phyloP scores from a whole-genome alignment of 768 basidiomycete genomes.

The Pleurotus sapidus region DNA sequence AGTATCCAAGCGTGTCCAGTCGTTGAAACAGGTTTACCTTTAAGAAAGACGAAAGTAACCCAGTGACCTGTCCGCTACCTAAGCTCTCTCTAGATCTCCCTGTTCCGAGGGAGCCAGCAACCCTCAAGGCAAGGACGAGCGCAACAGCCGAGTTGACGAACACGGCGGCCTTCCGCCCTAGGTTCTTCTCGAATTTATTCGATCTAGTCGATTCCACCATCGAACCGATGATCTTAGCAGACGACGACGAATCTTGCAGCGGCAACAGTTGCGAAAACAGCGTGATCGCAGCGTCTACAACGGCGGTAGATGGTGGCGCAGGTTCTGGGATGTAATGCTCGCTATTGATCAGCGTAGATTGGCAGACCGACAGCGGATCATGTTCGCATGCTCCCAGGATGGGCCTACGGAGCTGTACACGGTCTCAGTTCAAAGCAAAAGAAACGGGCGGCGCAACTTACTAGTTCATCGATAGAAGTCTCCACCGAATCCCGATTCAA shows the following conservation, averaged over 20 bases:
- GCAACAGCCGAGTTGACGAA: conserved; percentile 78
- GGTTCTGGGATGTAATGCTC: conserved; percentile 54
- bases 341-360: conserved; percentile 38
- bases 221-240: conserved; percentile 32
- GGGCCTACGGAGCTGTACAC: conserved; percentile 6
- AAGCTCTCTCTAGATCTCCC: conserved; percentile 53
- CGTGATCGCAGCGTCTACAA: conserved; percentile 87
- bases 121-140: conserved; percentile 57
- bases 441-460: conserved; percentile 29
- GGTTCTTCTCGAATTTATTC: conserved; percentile 8
- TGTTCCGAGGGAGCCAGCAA: neutral
- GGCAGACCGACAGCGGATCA: conserved; percentile 73
- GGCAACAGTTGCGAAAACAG: conserved; percentile 81
- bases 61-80: conserved; percentile 60
- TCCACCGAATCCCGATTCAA: conserved; percentile 81
- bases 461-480: conserved; percentile 73
- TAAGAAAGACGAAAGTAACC: conserved; percentile 64
- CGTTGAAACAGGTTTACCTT: conserved; percentile 48
- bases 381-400: conserved; percentile 74
- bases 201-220: conserved; percentile 52
- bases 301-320: conserved; percentile 74
- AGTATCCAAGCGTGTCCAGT: neutral
- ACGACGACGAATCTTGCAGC: conserved; percentile 62
- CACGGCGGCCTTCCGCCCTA: conserved; percentile 83
- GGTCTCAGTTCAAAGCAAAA: neutral